Conservation (phyloP, 1,284 basidiomycete species). For the Ganoderma meredithae region DNA sequence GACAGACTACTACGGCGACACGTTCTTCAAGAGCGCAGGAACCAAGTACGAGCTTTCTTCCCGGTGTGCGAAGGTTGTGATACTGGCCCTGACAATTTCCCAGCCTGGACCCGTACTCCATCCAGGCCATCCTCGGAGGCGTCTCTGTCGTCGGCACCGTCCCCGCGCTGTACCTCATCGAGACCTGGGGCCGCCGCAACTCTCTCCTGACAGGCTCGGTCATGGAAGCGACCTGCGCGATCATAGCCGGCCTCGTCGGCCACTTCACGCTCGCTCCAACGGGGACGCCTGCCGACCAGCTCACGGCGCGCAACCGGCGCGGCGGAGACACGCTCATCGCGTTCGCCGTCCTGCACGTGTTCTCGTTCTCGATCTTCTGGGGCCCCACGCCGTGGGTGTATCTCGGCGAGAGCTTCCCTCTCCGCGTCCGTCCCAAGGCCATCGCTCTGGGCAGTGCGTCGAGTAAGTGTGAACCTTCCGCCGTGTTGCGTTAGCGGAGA, state of each 20-base stretch:
- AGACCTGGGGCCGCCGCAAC: slow-evolving; percentile 68
- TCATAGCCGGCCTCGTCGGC: slow-evolving; percentile 77
- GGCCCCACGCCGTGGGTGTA: slow-evolving; percentile 69
- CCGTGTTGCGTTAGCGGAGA: too few relatives aligned
- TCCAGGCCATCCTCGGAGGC: slow-evolving; percentile 75
- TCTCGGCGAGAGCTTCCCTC: slow-evolving; percentile 70
- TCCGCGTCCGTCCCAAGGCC: slow-evolving; percentile 78
- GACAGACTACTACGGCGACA: slow-evolving; percentile 81
- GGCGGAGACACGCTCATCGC: slow-evolving; percentile 75
- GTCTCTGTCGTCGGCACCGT: slow-evolving; percentile 73
- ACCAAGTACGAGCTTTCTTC: slow-evolving; percentile 52
- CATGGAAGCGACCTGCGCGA: slow-evolving; percentile 65
- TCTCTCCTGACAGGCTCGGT: slow-evolving; percentile 74
- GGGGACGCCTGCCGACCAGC: slow-evolving; percentile 52
- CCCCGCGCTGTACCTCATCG: slow-evolving; percentile 71
- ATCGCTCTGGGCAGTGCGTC: slow-evolving; percentile 76
- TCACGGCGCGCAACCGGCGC: slow-evolving; percentile 61
- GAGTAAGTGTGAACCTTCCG: slow-evolving; percentile 42
- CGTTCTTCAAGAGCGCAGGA: slow-evolving; percentile 82
- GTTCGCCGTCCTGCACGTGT: slow-evolving; percentile 81
- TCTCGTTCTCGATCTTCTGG: slow-evolving; percentile 77
- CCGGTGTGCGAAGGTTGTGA: not conserved
- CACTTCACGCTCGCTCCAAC: slow-evolving; percentile 68
- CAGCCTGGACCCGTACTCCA: slow-evolving; percentile 73
- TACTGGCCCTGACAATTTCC: not conserved